Evolutionary conservation across 192 early-diverging fungal genomes (phyloP).

Genomic region (Coemansia sp.): DNA sequence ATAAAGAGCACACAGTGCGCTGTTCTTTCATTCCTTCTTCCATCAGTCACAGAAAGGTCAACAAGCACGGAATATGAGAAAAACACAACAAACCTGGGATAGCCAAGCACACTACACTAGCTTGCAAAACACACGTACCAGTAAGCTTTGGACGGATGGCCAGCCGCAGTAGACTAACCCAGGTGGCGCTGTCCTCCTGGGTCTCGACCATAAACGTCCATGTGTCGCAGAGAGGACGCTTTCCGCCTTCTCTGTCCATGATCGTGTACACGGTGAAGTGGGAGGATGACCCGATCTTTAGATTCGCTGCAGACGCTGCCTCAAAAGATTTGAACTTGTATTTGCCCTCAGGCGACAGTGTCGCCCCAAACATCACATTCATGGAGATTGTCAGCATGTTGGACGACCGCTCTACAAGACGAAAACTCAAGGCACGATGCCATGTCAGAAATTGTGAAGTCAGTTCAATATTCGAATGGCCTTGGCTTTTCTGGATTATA

Average conservation of each 20-base stretch:
- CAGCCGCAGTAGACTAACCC: slow-evolving; percentile 36
- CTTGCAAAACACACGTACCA: slow-evolving; percentile 37
- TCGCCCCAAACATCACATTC: slow-evolving; percentile 50
- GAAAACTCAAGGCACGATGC: neutral
- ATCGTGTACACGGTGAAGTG: slow-evolving; percentile 55
- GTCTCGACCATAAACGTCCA: slow-evolving; percentile 52
- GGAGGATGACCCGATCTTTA: slow-evolving; percentile 38
- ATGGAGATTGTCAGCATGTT: slow-evolving; percentile 49
- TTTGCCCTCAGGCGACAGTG: slow-evolving; percentile 43
- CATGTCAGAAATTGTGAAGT: neutral
- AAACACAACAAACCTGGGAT: neutral
- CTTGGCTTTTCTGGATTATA: too few species aligned
- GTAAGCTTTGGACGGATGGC: slow-evolving; percentile 33
- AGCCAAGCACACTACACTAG: too few species aligned
- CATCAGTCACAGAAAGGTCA: neutral
- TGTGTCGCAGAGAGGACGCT: slow-evolving; percentile 49
- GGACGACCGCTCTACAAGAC: slow-evolving; percentile 33
- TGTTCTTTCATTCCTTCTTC: too few species aligned
- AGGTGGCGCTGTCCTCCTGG: slow-evolving; percentile 46
- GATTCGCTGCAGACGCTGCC: slow-evolving; percentile 27
- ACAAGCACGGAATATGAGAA: neutral
- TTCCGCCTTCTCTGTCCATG: slow-evolving; percentile 36
- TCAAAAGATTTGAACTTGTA: slow-evolving; percentile 55
- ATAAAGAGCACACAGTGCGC: neutral
- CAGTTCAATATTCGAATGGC: neutral